Base-by-base conservation (phyloP, 2,329 filamentous ascomycete genomes). In the Arachnopeziza araneosa region DNA sequence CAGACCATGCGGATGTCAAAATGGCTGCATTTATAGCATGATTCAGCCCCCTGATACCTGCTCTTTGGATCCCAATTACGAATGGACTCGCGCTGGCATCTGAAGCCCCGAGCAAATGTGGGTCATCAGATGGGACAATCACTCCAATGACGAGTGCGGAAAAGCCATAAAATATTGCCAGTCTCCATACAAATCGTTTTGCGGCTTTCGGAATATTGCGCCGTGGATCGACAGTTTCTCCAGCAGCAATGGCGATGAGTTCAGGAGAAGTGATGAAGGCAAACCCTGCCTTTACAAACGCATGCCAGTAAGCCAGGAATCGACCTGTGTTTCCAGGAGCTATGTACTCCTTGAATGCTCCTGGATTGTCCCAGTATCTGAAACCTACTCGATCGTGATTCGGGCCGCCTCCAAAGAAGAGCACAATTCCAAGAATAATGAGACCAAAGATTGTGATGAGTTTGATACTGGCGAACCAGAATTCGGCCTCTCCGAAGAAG, bases 331-430 rank as follows among this genome's bases (percentile, higher is more conserved):
- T 51, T 1, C 77, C 77, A 36, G 80, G 82, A 70, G 88, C 86
- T 32, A 80, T 79, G 63, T 86, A 81, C 1, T 82, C 81, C 70
- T 93, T 93, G 32, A 55, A 55, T 0, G 89, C 79, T 1, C 90
- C 90, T 0, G 89, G 90, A 0, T 83, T 75, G 2, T 80, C 77
- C 84, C 85, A 88, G 71, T 82, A 85, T 26, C 83, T 80, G 71
- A 93, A 93, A 0, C 90, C 90, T 63, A 90, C 90, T 0, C 83
- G 78, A 66, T 93, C 88, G 48, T 83, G 78, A 0, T 85, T 72
- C 0, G 91, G 91, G 66, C 93, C 95, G 2, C 89, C 91, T 8
- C 91, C 91, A 1, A 95, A 76, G 87, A 95, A 93, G 64, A 86
- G 84, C 64, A 96, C 80, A 69, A 96, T 90, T 1, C 91, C 93